Evolutionary conservation across 2,329 filamentous ascomycete species (phyloP).

Genomic region (Capronia epimyces): DNA sequence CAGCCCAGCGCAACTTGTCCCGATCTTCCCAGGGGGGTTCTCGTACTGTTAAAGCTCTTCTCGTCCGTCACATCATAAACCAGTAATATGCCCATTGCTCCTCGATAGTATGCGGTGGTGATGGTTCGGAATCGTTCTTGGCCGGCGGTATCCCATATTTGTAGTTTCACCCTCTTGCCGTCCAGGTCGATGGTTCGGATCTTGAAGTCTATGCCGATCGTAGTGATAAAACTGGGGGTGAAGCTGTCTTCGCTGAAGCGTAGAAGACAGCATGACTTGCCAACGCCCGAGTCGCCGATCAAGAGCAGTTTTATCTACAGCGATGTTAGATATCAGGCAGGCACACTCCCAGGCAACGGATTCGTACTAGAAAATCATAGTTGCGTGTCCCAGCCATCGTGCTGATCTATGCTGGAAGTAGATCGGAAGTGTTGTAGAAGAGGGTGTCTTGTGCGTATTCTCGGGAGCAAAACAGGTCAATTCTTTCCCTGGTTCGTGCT

Average conservation of each 20-base stretch:
- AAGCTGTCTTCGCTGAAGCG: conserved; percentile 97
- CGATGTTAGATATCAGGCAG: not conserved
- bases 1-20: too few species aligned
- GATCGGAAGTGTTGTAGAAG: conserved; percentile 1
- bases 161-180: conserved; percentile 96
- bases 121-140: conserved; percentile 98
- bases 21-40: too few species aligned
- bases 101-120: conserved; percentile 96
- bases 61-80: conserved; percentile 99
- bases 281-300: conserved; percentile 93
- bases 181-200: conserved; percentile 98
- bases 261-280: conserved; percentile 93
- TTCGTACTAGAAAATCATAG: conserved; percentile 92
- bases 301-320: conserved; percentile 88
- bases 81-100: conserved; percentile 94
- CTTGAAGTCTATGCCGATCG: conserved; percentile 99
- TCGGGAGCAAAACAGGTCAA: not conserved
- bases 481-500: conserved; percentile 1
- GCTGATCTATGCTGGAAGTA: not conserved
- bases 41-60: conserved; percentile 83
- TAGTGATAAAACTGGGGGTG: conserved; percentile 96
- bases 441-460: not conserved
- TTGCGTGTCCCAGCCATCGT: conserved; percentile 93
- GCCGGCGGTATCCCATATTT: conserved; percentile 99
- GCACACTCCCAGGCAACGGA: too few species aligned